Evolutionary conservation across 2,329 filamentous ascomycete genomes (phyloP).

Genomic region (Colletotrichum noveboracense): DNA sequence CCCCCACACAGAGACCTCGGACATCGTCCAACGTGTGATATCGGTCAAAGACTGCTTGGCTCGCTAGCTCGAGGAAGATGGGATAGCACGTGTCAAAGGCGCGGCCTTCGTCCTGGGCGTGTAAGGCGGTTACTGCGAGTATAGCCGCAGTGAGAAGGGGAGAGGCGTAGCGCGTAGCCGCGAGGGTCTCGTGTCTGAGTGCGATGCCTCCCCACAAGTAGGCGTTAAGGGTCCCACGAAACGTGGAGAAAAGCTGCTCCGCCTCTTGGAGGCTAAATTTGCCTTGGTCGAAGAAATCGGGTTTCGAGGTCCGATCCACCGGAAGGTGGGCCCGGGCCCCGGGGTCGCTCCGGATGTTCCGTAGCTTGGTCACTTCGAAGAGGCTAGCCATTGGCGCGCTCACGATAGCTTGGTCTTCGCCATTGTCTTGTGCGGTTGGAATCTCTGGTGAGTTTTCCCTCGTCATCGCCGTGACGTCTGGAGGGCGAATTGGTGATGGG

Average conservation of each 20-base stretch:
- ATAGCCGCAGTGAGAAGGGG: slow-evolving; percentile 34
- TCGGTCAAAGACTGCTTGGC: slow-evolving; percentile 60
- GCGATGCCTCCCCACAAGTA: slow-evolving; percentile 38
- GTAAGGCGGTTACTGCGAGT: slow-evolving; percentile 36
- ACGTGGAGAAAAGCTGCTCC: slow-evolving; percentile 31
- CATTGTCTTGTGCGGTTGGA: slow-evolving; percentile 20
- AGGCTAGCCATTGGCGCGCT: slow-evolving; percentile 37
- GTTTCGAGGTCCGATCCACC: slow-evolving; percentile 17
- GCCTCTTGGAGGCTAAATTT: slow-evolving; percentile 30
- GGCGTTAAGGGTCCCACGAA: slow-evolving; percentile 32
- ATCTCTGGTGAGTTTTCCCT: slow-evolving; percentile 34
- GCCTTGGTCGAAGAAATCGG: slow-evolving; percentile 34
- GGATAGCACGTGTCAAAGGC: slow-evolving; percentile 62
- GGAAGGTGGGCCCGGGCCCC: slow-evolving; percentile 22
- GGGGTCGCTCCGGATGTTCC: slow-evolving; percentile 36
- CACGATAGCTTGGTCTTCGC: slow-evolving; percentile 31
- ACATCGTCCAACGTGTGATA: slow-evolving; percentile 61
- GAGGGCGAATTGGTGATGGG: slow-evolving; percentile 23
- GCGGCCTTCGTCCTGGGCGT: slow-evolving; percentile 39
- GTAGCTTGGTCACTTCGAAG: slow-evolving; percentile 35
- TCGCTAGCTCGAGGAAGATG: slow-evolving; percentile 63
- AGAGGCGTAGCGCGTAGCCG: slow-evolving; percentile 32
- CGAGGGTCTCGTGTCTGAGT: slow-evolving; percentile 31
- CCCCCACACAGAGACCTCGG: slow-evolving; percentile 65
- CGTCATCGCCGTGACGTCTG: slow-evolving; percentile 34